These are phyloP conservation scores for Phanerodontia chrysosporium DNA, from an alignment of 768 basidiomycete genomes.

Conservation along the genomic window DNA sequence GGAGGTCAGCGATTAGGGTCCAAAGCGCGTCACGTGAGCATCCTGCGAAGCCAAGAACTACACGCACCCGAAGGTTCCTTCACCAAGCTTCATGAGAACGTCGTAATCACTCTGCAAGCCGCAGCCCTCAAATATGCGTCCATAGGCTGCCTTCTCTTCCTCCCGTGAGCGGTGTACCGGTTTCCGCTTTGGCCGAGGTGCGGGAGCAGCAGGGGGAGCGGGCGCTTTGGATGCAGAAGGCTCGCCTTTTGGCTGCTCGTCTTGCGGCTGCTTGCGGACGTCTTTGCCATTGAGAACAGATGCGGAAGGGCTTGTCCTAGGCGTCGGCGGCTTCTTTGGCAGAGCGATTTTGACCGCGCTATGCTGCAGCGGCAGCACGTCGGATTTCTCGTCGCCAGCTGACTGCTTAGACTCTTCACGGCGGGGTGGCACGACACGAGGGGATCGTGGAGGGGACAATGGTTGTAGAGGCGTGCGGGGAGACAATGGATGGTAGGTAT, in stretches of 20 bases:
- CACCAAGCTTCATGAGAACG: slow-evolving; percentile 83
- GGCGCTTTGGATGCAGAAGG: slow-evolving; percentile 14
- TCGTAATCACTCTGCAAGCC: slow-evolving; percentile 74
- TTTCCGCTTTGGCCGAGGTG: slow-evolving; percentile 31
- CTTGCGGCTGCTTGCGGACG: not conserved
- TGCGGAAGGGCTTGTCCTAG: slow-evolving; percentile 25
- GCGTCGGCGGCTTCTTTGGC: slow-evolving; percentile 45
- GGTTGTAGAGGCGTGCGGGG: slow-evolving; percentile 22
- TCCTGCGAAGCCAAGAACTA: not conserved
- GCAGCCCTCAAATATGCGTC: slow-evolving; percentile 63
- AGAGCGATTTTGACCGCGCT: slow-evolving; percentile 35
- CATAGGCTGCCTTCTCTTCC: slow-evolving; percentile 67
- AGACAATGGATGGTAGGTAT: slow-evolving; percentile 20
- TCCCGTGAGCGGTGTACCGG: slow-evolving; percentile 50
- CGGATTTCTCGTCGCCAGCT: slow-evolving; percentile 21
- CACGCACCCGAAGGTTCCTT: slow-evolving; percentile 93
- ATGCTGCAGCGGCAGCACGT: slow-evolving; percentile 33
- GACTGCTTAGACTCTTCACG: not conserved
- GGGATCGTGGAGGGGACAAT: slow-evolving; percentile 10
- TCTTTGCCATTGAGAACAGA: slow-evolving; percentile 9
- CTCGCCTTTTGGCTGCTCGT: not conserved
- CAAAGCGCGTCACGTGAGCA: not conserved
- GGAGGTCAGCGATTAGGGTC: slow-evolving; percentile 7
- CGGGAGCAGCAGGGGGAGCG: slow-evolving; percentile 22
- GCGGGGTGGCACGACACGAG: not conserved